phyloP scores from a whole-genome alignment of 805 yeast species.

The Torulaspora maleeae region DNA sequence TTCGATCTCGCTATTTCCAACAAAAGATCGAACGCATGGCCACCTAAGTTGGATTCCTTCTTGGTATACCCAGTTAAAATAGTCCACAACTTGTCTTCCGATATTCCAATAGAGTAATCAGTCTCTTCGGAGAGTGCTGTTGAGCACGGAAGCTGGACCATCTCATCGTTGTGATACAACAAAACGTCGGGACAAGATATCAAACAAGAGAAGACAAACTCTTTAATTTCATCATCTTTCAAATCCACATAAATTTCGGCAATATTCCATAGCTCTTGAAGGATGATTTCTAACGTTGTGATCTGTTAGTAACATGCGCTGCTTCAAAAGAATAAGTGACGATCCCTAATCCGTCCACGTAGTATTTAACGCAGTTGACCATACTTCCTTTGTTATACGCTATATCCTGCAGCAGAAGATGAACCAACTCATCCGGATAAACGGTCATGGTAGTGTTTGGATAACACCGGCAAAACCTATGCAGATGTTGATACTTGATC shows the following conservation, averaged over 20 bases:
- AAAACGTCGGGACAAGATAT: slow-evolving; percentile 18
- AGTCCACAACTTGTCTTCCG: slow-evolving; percentile 53
- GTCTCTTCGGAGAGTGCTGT: slow-evolving; percentile 8
- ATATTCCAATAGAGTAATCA: slow-evolving; percentile 32
- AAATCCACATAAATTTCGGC: slow-evolving; percentile 10
- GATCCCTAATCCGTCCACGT: no score
- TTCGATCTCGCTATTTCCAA: slow-evolving; percentile 57
- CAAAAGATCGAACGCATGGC: slow-evolving; percentile 49
- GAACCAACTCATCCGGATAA: slow-evolving; percentile 34
- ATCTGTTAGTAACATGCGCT: not conserved
- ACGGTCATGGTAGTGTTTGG: slow-evolving; percentile 3
- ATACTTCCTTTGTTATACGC: slow-evolving; percentile 33
- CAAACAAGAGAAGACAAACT: slow-evolving; percentile 22
- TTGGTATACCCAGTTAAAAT: slow-evolving; percentile 53
- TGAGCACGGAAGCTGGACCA: slow-evolving; percentile 1
- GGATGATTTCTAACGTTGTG: slow-evolving; percentile 10
- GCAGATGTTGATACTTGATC: not conserved
- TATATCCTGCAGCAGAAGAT: slow-evolving; percentile 26
- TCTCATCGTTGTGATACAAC: slow-evolving; percentile 9
- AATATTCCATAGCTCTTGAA: slow-evolving; percentile 13
- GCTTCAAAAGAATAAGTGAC: no score
- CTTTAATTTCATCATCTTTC: slow-evolving; percentile 14
- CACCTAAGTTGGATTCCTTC: slow-evolving; percentile 51
- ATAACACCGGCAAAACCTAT: not conserved
- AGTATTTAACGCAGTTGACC: not conserved